Percentiles rank a stretch among this genome's conserved stretches.
Conservation (phyloP, 805 yeast genomes). For the Ogataea pini region DNA sequence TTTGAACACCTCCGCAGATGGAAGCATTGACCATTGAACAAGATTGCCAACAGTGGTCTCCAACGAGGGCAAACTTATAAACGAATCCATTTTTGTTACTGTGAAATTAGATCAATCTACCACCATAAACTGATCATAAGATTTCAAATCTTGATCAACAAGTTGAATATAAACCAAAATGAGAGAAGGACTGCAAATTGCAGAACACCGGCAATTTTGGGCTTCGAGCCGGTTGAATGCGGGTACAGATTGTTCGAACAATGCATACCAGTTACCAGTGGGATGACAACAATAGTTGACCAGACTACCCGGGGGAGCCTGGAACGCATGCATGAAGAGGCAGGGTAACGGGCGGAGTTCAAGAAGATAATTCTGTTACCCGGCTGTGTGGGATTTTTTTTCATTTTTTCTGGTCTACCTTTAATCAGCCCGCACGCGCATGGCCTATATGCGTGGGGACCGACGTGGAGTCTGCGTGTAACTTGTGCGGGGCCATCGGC, state of each 20-base stretch:
- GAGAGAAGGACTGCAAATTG: neutral
- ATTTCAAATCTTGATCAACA: neutral
- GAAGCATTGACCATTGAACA: slow-evolving; percentile 26
- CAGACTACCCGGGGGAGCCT: neutral
- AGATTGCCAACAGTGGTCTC: slow-evolving; percentile 18
- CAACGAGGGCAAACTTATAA: slow-evolving; percentile 12
- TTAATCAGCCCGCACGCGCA: too few relatives aligned
- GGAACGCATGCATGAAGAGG: neutral
- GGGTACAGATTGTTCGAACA: neutral
- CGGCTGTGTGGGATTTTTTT: neutral
- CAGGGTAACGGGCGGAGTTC: too few relatives aligned
- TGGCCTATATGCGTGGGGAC: too few relatives aligned
- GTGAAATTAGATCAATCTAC: neutral
- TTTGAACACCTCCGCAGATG: slow-evolving; percentile 29
- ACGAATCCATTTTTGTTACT: slow-evolving; percentile 2
- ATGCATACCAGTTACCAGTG: neutral
- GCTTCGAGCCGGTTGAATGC: neutral
- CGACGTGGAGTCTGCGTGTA: too few relatives aligned
- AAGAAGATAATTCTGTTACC: too few relatives aligned
- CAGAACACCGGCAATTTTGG: neutral
- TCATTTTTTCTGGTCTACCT: too few relatives aligned
- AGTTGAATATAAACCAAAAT: neutral
- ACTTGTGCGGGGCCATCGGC: neutral
- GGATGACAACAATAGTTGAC: neutral
- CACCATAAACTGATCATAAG: too few relatives aligned